phyloP scores from a whole-genome alignment of 129 eudicot species.

The Centaurea solstitialis region DNA sequence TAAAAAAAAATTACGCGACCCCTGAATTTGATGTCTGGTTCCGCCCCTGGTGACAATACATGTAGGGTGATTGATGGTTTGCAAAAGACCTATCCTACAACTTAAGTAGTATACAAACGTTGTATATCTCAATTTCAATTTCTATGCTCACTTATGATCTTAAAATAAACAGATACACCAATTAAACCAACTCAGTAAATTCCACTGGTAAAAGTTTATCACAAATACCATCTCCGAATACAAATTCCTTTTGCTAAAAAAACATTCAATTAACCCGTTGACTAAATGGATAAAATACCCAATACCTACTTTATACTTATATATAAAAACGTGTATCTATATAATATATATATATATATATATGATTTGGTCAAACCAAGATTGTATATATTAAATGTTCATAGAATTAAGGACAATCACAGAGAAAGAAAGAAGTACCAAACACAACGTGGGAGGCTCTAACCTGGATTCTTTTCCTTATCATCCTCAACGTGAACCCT shows the following conservation, averaged over 20 bases:
- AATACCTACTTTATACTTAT: neutral
- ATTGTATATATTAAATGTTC: constrained; percentile 7
- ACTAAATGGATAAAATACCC: neutral
- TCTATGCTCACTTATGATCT: neutral
- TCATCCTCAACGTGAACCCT: constrained; percentile 55
- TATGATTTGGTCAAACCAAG: constrained; percentile 26
- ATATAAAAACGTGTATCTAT: no score
- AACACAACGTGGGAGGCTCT: constrained; percentile 62
- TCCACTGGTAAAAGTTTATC: no score
- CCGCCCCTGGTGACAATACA: no score
- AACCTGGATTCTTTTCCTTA: constrained; percentile 2
- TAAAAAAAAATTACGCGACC: no score
- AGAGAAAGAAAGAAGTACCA: constrained; percentile 2
- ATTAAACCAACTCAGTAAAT: no score
- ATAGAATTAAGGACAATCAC: constrained; percentile 13
- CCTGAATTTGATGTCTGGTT: no score
- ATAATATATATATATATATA: neutral
- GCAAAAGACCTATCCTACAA: no score
- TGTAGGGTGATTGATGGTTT: no score
- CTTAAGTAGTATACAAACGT: neutral
- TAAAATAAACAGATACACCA: neutral
- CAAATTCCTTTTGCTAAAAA: neutral
- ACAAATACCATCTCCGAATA: neutral
- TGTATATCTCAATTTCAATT: neutral
- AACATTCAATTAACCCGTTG: neutral